These are phyloP conservation scores for Aegilops speltoides DNA, from an alignment of 176 grass and related monocot species.

Conservation along the genomic window DNA sequence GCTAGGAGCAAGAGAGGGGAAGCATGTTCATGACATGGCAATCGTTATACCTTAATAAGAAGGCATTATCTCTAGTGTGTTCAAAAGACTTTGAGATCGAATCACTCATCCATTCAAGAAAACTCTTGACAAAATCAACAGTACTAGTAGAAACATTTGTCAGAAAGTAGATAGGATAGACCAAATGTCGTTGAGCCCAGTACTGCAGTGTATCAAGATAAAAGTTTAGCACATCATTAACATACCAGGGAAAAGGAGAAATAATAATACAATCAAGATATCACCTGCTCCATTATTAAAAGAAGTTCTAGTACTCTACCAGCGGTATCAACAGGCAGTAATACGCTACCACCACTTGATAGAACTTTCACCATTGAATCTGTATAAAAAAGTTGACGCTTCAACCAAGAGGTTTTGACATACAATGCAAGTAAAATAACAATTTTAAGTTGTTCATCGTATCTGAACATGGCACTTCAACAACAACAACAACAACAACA, in stretches of 20 bases:
- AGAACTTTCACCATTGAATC: conserved; percentile 75
- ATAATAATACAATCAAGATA: neutral
- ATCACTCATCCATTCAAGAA: conserved; percentile 99
- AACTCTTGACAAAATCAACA: conserved; percentile 94
- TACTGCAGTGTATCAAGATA: conserved; percentile 66
- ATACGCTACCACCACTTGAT: conserved; percentile 64
- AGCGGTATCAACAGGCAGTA: conserved; percentile 93
- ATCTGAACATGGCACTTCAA: neutral
- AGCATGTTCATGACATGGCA: neutral
- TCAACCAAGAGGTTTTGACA: neutral
- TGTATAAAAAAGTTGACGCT: conserved; percentile 50
- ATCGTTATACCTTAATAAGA: conserved; percentile 66
- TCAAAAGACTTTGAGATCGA: conserved; percentile 92
- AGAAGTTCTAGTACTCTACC: conserved; percentile 94
- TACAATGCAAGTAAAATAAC: conserved; percentile 14
- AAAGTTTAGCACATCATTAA: conserved; percentile 31
- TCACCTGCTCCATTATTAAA: conserved; percentile 88
- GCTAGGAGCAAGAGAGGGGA: neutral
- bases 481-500: too few species aligned
- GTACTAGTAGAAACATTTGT: conserved; percentile 94
- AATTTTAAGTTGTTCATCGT: neutral
- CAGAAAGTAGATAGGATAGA: conserved; percentile 88
- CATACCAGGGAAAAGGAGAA: neutral
- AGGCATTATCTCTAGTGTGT: conserved; percentile 80
- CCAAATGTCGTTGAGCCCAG: conserved; percentile 70